Base-by-base conservation (phyloP, 2,329 filamentous ascomycete species). In the Colletotrichum somersetense region DNA sequence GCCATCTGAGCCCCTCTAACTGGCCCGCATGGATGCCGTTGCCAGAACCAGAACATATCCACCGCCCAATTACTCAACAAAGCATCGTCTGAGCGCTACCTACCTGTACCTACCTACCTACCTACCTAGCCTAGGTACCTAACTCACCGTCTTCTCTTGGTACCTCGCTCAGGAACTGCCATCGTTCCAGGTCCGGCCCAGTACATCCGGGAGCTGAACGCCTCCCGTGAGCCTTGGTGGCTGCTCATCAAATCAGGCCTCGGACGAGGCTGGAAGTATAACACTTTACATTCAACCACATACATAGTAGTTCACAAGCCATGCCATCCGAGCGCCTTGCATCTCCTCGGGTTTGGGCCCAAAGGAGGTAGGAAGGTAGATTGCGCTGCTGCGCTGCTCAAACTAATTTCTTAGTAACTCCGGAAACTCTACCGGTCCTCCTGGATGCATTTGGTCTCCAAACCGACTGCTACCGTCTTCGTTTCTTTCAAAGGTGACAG, bases 21-120 rank as follows among this genome's bases (percentile, higher is more conserved):
- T 44, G 56, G 35, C 40, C 66, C 66, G 65, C 70, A 66, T 58
- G 18, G 26, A 56, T 61, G 57, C 67, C 66, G 67, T 66, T 71
- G 42, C 35, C 61, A 40, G 70, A 40, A 42, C 56, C 30, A 30
- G 30, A 30, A 30, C 30, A 57, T 30, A 56, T 7, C 61, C 42
- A 58, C 67, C 48, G 62, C 35, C 33, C 61, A 52, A 58, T 42
- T 71, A 40, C 67, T 67, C 35, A 71, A 71, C 59, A 61, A 66
- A 66, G 61, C 20, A 57, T 70, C 48, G 56, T 50, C 62, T 48
- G 70, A 57, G 50, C 62, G 62, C 70, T 44, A 42, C 4, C 3
- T 42, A 42, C 40, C 16, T 26, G 26, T 26, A 40, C 10, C 10
- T 40, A 40, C 38, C 38, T 59, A 55, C 44, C 59, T n/a, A 40